Percentiles rank a stretch among this genome's conserved stretches.
Evolutionary conservation across 495 filamentous ascomycete species (phyloP).

Genomic region (Niebla homalea): DNA sequence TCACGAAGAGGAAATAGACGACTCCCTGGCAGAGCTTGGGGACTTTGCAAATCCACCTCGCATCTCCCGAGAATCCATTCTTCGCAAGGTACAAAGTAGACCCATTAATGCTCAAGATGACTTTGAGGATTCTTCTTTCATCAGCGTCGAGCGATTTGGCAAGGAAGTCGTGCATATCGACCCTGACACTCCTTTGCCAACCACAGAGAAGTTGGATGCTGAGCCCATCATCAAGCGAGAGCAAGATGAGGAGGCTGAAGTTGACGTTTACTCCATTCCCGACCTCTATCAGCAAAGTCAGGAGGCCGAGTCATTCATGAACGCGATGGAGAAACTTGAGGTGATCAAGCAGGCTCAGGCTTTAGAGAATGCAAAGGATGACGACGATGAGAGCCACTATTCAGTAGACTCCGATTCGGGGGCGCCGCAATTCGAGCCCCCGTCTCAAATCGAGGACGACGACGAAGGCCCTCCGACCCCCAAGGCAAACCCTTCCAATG

Average conservation of each 20-base stretch:
- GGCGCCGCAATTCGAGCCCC: slow-evolving; percentile 11
- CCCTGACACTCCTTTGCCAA: slow-evolving; percentile 76
- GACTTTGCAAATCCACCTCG: slow-evolving; percentile 56
- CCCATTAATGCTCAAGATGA: slow-evolving; percentile 31
- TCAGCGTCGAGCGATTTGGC: slow-evolving; percentile 39
- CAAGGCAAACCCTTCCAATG: slow-evolving; percentile 9
- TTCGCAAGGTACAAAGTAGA: slow-evolving; percentile 65
- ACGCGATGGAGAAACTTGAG: slow-evolving; percentile 34
- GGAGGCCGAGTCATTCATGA: slow-evolving; percentile 31
- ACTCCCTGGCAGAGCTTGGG: slow-evolving; percentile 40
- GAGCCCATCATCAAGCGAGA: slow-evolving; percentile 57
- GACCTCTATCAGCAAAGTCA: slow-evolving; percentile 32
- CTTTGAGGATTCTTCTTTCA: slow-evolving; percentile 47
- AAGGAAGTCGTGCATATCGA: slow-evolving; percentile 43
- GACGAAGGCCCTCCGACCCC: slow-evolving; percentile 25
- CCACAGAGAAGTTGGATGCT: slow-evolving; percentile 44
- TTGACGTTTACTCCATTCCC: slow-evolving; percentile 64
- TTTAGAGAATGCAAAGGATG: slow-evolving; percentile 24
- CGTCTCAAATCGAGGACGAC: slow-evolving; percentile 12
- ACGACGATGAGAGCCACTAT: slow-evolving; percentile 38
- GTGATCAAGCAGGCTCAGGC: slow-evolving; percentile 32
- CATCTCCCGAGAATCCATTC: slow-evolving; percentile 86
- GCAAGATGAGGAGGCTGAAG: slow-evolving; percentile 42
- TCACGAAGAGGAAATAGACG: slow-evolving; percentile 31
- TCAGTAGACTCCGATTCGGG: slow-evolving; percentile 27